A percentile compares a stretch with the other conserved stretches of the same genome.
Conservation (phyloP, 2,329 filamentous ascomycete genomes). For the Aspergillus sp. region DNA sequence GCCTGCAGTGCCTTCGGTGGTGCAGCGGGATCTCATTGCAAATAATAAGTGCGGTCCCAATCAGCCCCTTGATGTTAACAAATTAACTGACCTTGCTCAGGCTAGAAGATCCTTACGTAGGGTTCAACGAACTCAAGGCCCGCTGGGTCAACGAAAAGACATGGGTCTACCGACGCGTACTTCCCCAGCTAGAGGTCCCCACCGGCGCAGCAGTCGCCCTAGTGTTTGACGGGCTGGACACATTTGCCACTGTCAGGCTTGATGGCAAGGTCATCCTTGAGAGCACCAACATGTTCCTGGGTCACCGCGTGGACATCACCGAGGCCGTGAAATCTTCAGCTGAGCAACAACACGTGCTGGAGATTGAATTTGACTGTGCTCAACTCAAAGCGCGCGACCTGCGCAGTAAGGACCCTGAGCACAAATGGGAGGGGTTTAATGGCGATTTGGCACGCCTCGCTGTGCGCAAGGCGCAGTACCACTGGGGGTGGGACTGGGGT, state of each 20-base stretch:
- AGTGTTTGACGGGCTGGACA: conserved; percentile 76
- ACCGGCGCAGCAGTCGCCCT: conserved; percentile 54
- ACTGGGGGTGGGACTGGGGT: conserved; percentile 73
- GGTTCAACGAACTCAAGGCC: conserved; percentile 71
- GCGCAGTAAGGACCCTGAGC: conserved; percentile 42
- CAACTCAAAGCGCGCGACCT: conserved; percentile 46
- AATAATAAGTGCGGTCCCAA: conserved; percentile 33
- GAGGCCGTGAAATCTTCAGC: conserved; percentile 37
- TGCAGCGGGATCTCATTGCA: conserved; percentile 42
- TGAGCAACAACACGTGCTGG: conserved; percentile 42
- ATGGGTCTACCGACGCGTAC: conserved; percentile 69
- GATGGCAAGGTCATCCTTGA: conserved; percentile 67
- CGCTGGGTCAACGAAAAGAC: conserved; percentile 73
- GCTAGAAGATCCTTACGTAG: conserved; percentile 64
- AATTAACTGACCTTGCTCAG: conserved; percentile 16
- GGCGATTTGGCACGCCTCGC: conserved; percentile 47
- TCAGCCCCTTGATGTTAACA: too few species aligned
- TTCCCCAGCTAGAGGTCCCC: conserved; percentile 49
- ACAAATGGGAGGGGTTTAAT: conserved; percentile 49
- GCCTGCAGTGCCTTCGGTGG: conserved; percentile 38
- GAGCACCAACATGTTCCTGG: conserved; percentile 77
- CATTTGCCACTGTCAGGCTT: conserved; percentile 69
- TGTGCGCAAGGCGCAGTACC: conserved; percentile 66
- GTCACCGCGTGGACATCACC: conserved; percentile 69
- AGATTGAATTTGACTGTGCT: conserved; percentile 52